Evolutionary conservation across 2,329 filamentous ascomycete species (phyloP).

Genomic region (Rugonectria rugulosa): DNA sequence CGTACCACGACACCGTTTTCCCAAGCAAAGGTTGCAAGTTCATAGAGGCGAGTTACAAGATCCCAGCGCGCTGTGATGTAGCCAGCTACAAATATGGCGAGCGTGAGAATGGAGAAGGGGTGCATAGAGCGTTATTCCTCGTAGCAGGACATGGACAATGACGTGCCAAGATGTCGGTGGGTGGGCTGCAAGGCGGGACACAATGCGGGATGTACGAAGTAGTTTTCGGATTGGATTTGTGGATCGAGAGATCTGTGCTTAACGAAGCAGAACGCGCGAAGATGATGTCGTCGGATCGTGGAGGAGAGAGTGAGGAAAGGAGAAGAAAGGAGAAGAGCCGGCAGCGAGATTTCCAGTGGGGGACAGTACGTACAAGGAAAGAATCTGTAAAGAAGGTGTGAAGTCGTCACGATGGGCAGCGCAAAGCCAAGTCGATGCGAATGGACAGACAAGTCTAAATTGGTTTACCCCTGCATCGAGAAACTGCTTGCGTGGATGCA

Average conservation of each 20-base stretch:
- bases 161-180: constrained; percentile 32
- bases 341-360: constrained; percentile 1
- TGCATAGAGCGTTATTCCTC: constrained; percentile 76
- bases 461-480: constrained; percentile 32
- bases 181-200: constrained; percentile 31
- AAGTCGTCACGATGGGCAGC: constrained; percentile 23
- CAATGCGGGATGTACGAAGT: constrained; percentile 11
- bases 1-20: constrained; percentile 96
- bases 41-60: constrained; percentile 94
- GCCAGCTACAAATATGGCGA: constrained; percentile 98
- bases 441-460: constrained; percentile 15
- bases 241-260: not conserved
- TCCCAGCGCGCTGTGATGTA: constrained; percentile 99
- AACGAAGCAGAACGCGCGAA: not conserved
- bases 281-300: not conserved
- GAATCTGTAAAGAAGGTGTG: not conserved
- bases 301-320: not conserved
- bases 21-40: constrained; percentile 96
- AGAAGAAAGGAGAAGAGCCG: not conserved
- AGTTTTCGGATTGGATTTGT: constrained; percentile 7
- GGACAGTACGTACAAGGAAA: not conserved
- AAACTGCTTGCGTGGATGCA: constrained; percentile 24
- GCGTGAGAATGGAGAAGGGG: constrained; percentile 94
- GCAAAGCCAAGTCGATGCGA: constrained; percentile 25
- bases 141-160: constrained; percentile 50